Base-by-base conservation (phyloP, 345 rosid species). In the Gossypium sturtianum region DNA sequence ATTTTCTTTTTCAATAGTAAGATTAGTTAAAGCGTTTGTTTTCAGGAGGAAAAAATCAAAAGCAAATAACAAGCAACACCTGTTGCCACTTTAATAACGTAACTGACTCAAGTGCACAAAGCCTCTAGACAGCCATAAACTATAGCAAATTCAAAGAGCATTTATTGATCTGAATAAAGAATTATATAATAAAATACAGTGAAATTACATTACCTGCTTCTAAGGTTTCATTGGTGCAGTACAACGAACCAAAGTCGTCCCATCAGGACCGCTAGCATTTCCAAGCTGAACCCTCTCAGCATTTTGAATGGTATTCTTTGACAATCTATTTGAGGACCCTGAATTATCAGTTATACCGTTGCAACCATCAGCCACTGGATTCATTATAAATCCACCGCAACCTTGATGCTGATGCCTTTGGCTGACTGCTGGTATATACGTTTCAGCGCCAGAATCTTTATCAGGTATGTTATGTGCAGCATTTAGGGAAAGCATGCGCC, bases 181-280 rank as follows among this genome's bases (percentile, higher is more conserved):
- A 25, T 59, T 12, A 54, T 23, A 57, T 48, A 53, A 29, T 60
- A 9, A 49, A 9, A n/a, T 10, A 70, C 60, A 29, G 12, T 10
- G 45, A 34, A 27, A 17, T 52, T 62, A 16, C 74, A 71, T 80
- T 81, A 87, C 87, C 89, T 83, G 76, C 82, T 70, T 77, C 78
- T 65, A 61, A 78, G 69, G 71, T 76, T 34, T 84, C 79, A 51
- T 77, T n/a, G 65, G 52, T 72, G 79, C 72, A 56, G 66, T 73
- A 63, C 52, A 72, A 44, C 69, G 59, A 76, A 81, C 73, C 17
- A 78, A 51, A 73, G 86, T 71, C 54, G 76, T 74, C 47, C 77
- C 82, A 51, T 27, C 68, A 72, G 81, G 51, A 60, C 53, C 71
- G 54, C 59, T 23, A 52, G 75, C 74, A 65, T 59, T 80, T 71